These are phyloP conservation scores for Neoboletus brunneissimus DNA, from an alignment of 768 basidiomycete species.

Conservation along the genomic window DNA sequence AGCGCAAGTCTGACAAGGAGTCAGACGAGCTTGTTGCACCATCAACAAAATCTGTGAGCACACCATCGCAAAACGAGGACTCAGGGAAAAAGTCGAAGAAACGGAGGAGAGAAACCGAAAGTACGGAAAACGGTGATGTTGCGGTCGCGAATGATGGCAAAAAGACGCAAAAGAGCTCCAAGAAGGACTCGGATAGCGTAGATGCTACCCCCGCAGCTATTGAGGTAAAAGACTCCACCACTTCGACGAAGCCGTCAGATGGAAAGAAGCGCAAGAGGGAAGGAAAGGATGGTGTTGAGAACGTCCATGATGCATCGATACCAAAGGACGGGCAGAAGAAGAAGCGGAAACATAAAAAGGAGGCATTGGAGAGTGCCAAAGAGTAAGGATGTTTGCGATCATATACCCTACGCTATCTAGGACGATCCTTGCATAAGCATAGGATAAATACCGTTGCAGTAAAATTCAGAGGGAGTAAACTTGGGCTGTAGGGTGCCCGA, in stretches of 20 bases:
- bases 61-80: slow-evolving; percentile 2
- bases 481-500: no score
- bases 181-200: slow-evolving; percentile 11
- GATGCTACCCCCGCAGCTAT: slow-evolving; percentile 2
- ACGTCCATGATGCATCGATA: slow-evolving; percentile 9
- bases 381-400: slow-evolving; percentile 1
- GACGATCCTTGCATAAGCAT: background rate
- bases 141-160: slow-evolving; percentile 12
- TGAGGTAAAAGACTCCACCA: slow-evolving; percentile 14
- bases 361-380: background rate
- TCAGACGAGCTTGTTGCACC: slow-evolving; percentile 19
- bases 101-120: slow-evolving; percentile 28
- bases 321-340: slow-evolving; percentile 29
- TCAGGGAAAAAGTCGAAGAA: slow-evolving; percentile 32
- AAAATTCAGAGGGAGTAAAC: no score
- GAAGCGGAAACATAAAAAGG: slow-evolving; percentile 27
- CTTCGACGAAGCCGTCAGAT: slow-evolving; percentile 8
- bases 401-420: slow-evolving; percentile 1
- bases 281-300: slow-evolving; percentile 7
- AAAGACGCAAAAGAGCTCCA: slow-evolving; percentile 26
- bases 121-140: slow-evolving; percentile 9
- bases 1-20: slow-evolving; percentile 13
- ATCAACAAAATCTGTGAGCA: slow-evolving; percentile 9
- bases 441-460: background rate
- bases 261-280: slow-evolving; percentile 29